Evolutionary conservation across 2,329 filamentous ascomycete species (phyloP), one percentile per base, ranked within the genome.

Genomic region (Sclerotinia nivalis): DNA sequence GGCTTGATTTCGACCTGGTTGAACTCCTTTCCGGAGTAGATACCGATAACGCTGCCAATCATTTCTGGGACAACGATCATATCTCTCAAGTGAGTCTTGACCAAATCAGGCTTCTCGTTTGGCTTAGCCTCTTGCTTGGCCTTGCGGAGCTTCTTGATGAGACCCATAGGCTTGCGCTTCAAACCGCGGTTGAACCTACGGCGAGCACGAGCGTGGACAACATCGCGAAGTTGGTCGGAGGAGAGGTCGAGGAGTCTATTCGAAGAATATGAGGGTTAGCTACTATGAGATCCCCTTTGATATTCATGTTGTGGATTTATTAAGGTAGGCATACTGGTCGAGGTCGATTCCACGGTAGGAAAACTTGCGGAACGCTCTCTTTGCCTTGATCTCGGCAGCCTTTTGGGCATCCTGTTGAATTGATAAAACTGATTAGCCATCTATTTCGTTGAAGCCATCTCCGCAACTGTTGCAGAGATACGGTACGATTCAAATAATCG

Each of bases 1-100:
- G 96, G 96, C 91, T 97, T 97, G 88, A 99, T 96, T 86, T 99
- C 96, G 80, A 99, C 94, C 89, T 97, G 95, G 91, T 99, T 99
- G 92, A 99, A 99, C 86, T 98, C 94, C 91, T 99, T 99, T 83
- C 96, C 96, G 78, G 93, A 97, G 92, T 99, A 99, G 88, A 99
- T 96, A 83, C 94, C 96, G 81, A 99, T 92, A 81, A 99, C 95
- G 85, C 88, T 92, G 81, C 96, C 96, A 83, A 99, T 99, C 96
- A 99, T 98, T 89, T 99, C 96, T 80, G 96, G 96, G 79, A 99
- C 96, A 82, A 99, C 91, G 84, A 99, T 97, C 96, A 99, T 99
- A 88, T 99, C 91, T 85, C 95, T 94, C 81, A 99, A 91, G 85
- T 99, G 95, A 75, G 95, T 99, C 92, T 97, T 97, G 88, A 98